Conservation (phyloP, 2,329 filamentous ascomycete species). For the Pseudogymnoascus sp. region DNA sequence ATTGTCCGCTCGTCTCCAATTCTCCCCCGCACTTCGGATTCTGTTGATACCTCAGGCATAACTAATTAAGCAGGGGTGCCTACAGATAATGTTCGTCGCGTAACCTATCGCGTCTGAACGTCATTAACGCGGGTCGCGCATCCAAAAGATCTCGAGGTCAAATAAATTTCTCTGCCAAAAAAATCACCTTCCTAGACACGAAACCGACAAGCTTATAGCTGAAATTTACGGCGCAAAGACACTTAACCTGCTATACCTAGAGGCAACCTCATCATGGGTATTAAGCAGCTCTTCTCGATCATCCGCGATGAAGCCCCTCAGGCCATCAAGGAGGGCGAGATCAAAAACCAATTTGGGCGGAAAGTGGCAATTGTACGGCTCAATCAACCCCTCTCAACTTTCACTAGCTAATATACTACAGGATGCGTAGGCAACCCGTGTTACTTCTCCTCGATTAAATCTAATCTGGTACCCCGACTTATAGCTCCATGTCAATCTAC, state of each 20-base stretch:
- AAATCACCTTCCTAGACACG: neutral
- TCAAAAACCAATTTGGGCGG: slow-evolving; percentile 97
- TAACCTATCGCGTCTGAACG: slow-evolving; percentile 1
- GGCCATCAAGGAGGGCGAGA: slow-evolving; percentile 91
- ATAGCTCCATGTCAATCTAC: slow-evolving; percentile 95
- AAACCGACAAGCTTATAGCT: neutral
- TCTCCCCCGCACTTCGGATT: neutral
- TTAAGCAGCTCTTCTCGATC: slow-evolving; percentile 70
- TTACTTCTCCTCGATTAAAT: slow-evolving; percentile 18
- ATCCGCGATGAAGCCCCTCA: slow-evolving; percentile 92
- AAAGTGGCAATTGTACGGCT: slow-evolving; percentile 89
- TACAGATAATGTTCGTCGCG: slow-evolving; percentile 2
- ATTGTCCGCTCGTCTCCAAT: slow-evolving; percentile 4
- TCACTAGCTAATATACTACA: slow-evolving; percentile 29
- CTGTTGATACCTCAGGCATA: neutral
- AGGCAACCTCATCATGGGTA: slow-evolving; percentile 46
- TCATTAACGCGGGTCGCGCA: slow-evolving; percentile 9
- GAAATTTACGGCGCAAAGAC: neutral
- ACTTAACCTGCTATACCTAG: neutral
- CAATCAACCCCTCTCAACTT: neutral
- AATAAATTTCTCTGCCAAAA: neutral
- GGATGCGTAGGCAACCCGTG: slow-evolving; percentile 47
- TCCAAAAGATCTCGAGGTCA: neutral
- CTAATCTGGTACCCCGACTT: slow-evolving; percentile 3
- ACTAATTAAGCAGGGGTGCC: slow-evolving; percentile 7